Conservation (phyloP, 441 rosid genomes). For the Erodium moschatum region DNA sequence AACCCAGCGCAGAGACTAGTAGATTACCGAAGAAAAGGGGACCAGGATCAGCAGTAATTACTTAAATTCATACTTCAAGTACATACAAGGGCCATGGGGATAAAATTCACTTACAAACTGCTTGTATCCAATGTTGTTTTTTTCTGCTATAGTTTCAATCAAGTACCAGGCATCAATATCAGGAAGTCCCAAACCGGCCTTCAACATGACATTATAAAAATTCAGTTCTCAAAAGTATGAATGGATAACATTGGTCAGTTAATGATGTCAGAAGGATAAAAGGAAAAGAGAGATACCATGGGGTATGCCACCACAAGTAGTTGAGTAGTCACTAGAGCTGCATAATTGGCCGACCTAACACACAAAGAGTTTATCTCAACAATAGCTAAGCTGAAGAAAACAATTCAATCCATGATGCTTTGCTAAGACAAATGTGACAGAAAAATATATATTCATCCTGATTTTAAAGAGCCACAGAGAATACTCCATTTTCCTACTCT, state of each 20-base stretch:
- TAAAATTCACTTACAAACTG: conserved; percentile 50
- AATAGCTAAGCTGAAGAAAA: conserved; percentile 1
- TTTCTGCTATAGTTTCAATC: conserved; percentile 90
- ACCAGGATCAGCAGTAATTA: neutral
- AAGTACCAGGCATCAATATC: conserved; percentile 92
- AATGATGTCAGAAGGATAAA: neutral
- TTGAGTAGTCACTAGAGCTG: conserved; percentile 72
- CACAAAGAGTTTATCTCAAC: conserved; percentile 16
- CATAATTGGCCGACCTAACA: conserved; percentile 81
- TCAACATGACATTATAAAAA: conserved; percentile 26
- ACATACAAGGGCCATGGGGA: conserved; percentile 16
- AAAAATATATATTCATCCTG: neutral
- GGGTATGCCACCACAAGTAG: conserved; percentile 79
- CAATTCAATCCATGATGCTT: neutral
- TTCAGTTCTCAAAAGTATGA: conserved; percentile 15
- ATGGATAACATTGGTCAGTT: neutral
- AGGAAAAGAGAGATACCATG: conserved; percentile 50
- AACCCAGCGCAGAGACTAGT: neutral
- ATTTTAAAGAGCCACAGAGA: neutral
- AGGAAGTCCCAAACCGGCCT: conserved; percentile 94
- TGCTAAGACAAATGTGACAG: neutral
- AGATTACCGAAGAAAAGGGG: conserved; percentile 2
- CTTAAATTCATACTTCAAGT: neutral
- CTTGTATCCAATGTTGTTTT: conserved; percentile 74
- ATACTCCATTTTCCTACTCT: neutral